A percentile compares a stretch with the other conserved stretches of the same genome.
Conservation (phyloP, 139 green algal genomes). For the Penium margaritaceum region DNA sequence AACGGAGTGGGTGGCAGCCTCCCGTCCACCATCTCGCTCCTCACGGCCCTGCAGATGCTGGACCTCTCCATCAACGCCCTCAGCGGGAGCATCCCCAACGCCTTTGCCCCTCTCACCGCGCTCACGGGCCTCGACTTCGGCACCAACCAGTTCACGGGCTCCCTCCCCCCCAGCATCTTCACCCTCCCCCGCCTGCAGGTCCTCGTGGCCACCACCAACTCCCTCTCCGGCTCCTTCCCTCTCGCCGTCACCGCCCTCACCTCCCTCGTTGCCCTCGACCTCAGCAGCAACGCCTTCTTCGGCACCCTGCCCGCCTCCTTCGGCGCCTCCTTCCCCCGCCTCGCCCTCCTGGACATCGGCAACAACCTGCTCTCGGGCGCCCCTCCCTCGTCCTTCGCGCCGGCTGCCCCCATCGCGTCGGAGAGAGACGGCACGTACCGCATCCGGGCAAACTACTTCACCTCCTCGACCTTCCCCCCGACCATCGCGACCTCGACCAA, state of each 20-base stretch:
- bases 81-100: not conserved
- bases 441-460: too few species aligned
- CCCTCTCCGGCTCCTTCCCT: not conserved
- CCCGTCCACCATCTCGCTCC: not conserved
- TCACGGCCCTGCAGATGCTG: not conserved
- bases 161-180: not conserved
- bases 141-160: not conserved
- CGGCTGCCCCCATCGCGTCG: too few species aligned
- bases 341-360: not conserved
- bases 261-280: not conserved
- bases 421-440: too few species aligned
- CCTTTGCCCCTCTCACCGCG: not conserved
- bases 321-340: not conserved
- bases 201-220: not conserved
- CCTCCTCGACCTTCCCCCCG: too few species aligned
- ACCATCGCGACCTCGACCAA: too few species aligned
- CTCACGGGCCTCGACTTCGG: too few species aligned
- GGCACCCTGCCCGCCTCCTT: slow-evolving; percentile 7
- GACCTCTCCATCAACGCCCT: slow-evolving; percentile 30
- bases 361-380: slow-evolving; percentile 1
- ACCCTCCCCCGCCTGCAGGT: not conserved
- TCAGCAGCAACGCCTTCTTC: not conserved
- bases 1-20: not conserved
- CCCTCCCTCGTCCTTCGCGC: not conserved
- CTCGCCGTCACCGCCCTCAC: not conserved